Conservation (phyloP, 352 stramenopile species). For the Phytophthora aleatoria region DNA sequence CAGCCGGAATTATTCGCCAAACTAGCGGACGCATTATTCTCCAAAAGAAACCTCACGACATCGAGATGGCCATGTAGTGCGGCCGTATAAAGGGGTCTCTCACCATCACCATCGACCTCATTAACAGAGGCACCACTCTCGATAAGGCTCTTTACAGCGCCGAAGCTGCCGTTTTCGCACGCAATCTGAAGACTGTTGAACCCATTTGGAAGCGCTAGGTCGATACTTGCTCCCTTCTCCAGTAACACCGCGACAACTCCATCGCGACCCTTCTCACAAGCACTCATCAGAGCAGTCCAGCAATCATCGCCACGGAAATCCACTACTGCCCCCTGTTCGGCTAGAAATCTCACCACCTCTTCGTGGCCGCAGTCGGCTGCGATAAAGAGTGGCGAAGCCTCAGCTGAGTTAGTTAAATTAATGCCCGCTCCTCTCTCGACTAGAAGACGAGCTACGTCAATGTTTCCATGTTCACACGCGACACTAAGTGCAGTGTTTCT, state of each 20-base stretch:
- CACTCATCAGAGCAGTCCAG: background rate
- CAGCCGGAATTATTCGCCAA: conserved; percentile 3
- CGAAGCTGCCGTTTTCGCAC: background rate
- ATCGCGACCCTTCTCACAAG: background rate
- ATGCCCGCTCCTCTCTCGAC: background rate
- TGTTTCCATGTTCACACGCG: conserved; percentile 4
- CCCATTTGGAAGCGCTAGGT: conserved; percentile 4
- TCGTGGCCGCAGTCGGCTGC: background rate
- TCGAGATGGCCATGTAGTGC: background rate
- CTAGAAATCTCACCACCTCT: conserved; percentile 2
- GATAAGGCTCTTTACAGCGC: conserved; percentile 1
- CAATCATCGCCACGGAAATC: background rate
- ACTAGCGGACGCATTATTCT: background rate
- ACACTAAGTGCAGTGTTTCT: conserved; percentile 5
- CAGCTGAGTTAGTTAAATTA: background rate
- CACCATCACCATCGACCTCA: conserved; percentile 1
- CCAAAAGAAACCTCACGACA: conserved; percentile 5
- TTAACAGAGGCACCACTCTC: background rate
- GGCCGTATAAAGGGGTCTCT: conserved; percentile 1
- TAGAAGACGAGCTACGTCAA: conserved; percentile 2
- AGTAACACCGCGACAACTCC: background rate
- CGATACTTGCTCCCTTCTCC: background rate
- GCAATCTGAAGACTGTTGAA: conserved; percentile 1
- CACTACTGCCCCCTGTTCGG: background rate
- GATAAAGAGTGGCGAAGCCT: background rate